Base-by-base conservation (phyloP, 192 early-diverging fungal species). In the Phlyctochytrium planicorne region DNA sequence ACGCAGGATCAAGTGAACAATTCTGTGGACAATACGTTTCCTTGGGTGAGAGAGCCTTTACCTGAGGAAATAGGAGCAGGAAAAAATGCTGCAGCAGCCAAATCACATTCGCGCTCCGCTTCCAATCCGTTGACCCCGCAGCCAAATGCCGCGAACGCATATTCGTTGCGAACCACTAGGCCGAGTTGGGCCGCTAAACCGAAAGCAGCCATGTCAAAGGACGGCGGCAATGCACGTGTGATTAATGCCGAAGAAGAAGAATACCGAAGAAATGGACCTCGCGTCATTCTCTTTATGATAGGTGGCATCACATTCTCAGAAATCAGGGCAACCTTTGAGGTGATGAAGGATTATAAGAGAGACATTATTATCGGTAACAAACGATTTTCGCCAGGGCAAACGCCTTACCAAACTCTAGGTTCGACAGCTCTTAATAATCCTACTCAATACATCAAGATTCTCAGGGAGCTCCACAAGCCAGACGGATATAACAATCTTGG, bases 221-320 rank as follows among this genome's bases (percentile, higher is more conserved):
- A 25, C 16, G 23, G 12, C 0, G 34, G 57, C 27, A 53, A 59
- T 59, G 69, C 68, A 12, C 40, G 55, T 30, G 59, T 31, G 1
- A 2, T 35, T 0, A 40, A 25, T 12, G 47, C 70, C 3, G 68
- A 68, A 68, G 63, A 16, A 20, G 80, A 79, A 68, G 72, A 69
- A 30, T 59, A 80, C 57, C 68, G 68, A 65, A 82, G 71, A 63
- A 83, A 72, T 71, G 82, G 90, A 25, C 77, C 86, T 34, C 68
- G 86, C 14, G 60, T 92, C 20, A 83, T 93, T 55, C 72, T 95
- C 3, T 95, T 95, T 63, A 76, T 94, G 52, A 82, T 90, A 31
- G 93, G 93, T 35, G 93, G 93, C 25, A 73, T 91, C 34, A 87
- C 89, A 24, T 91, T 85, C 34, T 88, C 91, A 32, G 93, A 95